A percentile compares a stretch with the other conserved stretches of the same genome.
These are phyloP conservation scores for Tagetes patula DNA, from an alignment of 129 eudicot species.

Conservation along the genomic window DNA sequence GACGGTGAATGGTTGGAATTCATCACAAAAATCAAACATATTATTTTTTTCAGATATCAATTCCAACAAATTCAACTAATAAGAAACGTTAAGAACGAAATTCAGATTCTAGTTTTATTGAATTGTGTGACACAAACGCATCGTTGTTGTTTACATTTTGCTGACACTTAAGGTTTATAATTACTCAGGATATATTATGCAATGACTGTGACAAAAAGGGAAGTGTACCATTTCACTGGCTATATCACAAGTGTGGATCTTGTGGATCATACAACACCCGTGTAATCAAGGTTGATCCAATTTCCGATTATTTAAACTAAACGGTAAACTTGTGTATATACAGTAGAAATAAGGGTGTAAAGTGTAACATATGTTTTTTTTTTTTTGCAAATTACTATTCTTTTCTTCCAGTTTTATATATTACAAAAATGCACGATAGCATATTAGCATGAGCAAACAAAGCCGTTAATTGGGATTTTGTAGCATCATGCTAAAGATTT, in stretches of 20 bases:
- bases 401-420: background rate
- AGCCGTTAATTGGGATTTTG: conserved; percentile 5
- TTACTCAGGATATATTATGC: conserved; percentile 75
- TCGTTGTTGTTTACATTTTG: background rate
- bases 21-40: too few species aligned
- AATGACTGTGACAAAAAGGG: conserved; percentile 89
- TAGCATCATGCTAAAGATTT: conserved; percentile 13
- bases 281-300: conserved; percentile 73
- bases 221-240: conserved; percentile 83
- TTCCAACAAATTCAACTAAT: too few species aligned
- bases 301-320: conserved; percentile 48
- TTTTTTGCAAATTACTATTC: conserved; percentile 10
- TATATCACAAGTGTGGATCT: conserved; percentile 76
- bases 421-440: conserved; percentile 20
- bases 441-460: conserved; percentile 33
- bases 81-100: too few species aligned
- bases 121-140: too few species aligned
- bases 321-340: conserved; percentile 25
- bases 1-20: too few species aligned
- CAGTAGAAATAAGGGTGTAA: conserved; percentile 29
- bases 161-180: background rate
- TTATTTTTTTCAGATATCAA: too few species aligned
- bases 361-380: conserved; percentile 25
- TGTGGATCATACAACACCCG: conserved; percentile 98
- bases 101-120: too few species aligned